These are phyloP conservation scores for Sphagnum tenellum DNA, from an alignment of 225 moss, liverwort and hornwort species.

Conservation along the genomic window DNA sequence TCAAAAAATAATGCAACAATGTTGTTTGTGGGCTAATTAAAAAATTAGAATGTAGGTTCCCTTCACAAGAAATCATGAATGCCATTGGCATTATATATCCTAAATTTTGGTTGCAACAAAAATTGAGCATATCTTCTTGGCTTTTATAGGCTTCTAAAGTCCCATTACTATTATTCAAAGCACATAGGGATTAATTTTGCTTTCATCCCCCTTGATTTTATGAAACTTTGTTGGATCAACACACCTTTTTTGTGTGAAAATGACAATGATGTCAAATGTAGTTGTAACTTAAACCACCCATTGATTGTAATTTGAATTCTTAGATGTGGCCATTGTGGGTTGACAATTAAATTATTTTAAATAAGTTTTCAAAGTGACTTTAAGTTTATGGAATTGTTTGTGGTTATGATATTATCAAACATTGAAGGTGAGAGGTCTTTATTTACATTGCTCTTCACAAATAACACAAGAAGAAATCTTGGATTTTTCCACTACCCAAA, in stretches of 20 bases:
- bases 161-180: too few species aligned
- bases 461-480: too few species aligned
- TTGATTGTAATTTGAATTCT: not conserved
- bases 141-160: too few species aligned
- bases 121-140: too few species aligned
- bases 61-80: too few species aligned
- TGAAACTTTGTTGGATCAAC: not conserved
- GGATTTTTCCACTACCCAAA: too few species aligned
- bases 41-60: not conserved
- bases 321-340: not conserved
- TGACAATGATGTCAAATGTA: not conserved
- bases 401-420: not conserved
- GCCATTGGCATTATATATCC: not conserved
- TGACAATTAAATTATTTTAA: not conserved
- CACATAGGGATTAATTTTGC: too few species aligned
- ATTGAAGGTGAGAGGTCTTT: not conserved
- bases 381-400: not conserved
- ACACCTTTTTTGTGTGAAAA: too few species aligned
- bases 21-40: not conserved
- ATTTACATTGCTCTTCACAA: not conserved
- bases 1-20: not conserved
- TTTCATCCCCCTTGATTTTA: too few species aligned
- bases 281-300: not conserved
- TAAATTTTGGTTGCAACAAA: not conserved
- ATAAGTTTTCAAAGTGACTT: not conserved